Evolutionary conservation across 2,329 filamentous ascomycete species (phyloP), one percentile per base, ranked within the genome.

Genomic region (Didymosphaeria variabile): DNA sequence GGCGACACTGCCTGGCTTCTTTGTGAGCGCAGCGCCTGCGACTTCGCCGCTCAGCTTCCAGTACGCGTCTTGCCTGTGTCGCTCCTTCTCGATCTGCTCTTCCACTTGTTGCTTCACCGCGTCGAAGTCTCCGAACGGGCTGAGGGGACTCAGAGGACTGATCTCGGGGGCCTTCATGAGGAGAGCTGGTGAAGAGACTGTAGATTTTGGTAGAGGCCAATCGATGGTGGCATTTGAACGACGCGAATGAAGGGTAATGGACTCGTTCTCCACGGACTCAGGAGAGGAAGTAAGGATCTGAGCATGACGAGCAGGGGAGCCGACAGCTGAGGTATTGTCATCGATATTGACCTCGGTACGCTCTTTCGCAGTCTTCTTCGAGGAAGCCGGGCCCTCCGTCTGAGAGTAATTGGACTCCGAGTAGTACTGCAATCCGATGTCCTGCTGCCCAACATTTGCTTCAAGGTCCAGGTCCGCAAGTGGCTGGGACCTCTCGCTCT

Each of bases 201-300:
- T 47, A 7, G 45, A 47, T 23, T 47, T 47, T 29, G 45, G 45
- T 31, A 51, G 31, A 36, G 47, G 47, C 47, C 47, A 51, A 17
- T 51, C 10, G 47, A 51, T 21, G 1, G 47, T 32, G n/a, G 23
- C 31, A 31, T 21, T 51, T 5, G 47, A 51, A 21, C 10, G 17
- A 10, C 26, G 47, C 29, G 17, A 32, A n/a, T 51, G 47, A 2
- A 34, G 29, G 5, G 29, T 32, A 19, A 15, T 15, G 29, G 4
- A 7, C 2, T 34, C 47, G 47, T 19, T 21, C 15, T 21, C 29
- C 10, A 7, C 17, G 19, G 47, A 21, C 31, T 31, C 19, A 2
- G 17, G 47, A 36, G 29, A 15, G 31, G 26, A 50, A 9, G 2
- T 17, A 2, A 31, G n/a, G 10, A n/a, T 13, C 5, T 21, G n/a